These are phyloP conservation scores for Ascochyta pisi DNA, from an alignment of 2,329 filamentous ascomycete genomes.

Conservation along the genomic window DNA sequence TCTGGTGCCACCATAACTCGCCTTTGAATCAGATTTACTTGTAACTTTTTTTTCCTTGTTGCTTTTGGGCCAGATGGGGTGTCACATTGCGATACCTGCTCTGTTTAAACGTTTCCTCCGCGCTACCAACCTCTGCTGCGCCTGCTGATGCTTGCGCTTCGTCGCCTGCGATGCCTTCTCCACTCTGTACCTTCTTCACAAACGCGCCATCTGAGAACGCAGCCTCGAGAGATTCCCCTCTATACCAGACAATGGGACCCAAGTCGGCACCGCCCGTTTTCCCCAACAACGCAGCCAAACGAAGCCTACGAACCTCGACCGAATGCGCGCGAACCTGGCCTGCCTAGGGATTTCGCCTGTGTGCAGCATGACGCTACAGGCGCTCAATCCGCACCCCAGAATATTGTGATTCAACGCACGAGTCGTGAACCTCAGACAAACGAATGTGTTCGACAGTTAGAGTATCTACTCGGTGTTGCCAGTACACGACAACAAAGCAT, in stretches of 20 bases:
- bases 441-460: slow-evolving; percentile 15
- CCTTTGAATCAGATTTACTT: too few species aligned
- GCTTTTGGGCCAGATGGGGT: slow-evolving; percentile 1
- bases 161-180: slow-evolving; percentile 30
- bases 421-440: neutral
- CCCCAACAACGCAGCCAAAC: neutral
- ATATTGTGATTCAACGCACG: neutral
- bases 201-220: slow-evolving; percentile 33
- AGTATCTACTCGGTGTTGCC: slow-evolving; percentile 23
- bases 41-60: neutral
- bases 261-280: slow-evolving; percentile 20
- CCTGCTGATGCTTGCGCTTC: slow-evolving; percentile 36
- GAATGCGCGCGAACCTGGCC: slow-evolving; percentile 2
- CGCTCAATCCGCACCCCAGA: neutral
- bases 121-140: neutral
- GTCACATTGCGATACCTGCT: neutral
- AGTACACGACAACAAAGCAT: slow-evolving; percentile 6
- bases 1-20: neutral
- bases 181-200: slow-evolving; percentile 25
- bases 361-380: too few species aligned
- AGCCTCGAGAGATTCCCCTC: slow-evolving; percentile 29
- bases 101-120: neutral
- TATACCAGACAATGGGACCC: slow-evolving; percentile 39
- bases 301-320: neutral
- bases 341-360: neutral